Evolutionary conservation across 768 basidiomycete genomes (phyloP).

Genomic region (Naganishia onofrii): DNA sequence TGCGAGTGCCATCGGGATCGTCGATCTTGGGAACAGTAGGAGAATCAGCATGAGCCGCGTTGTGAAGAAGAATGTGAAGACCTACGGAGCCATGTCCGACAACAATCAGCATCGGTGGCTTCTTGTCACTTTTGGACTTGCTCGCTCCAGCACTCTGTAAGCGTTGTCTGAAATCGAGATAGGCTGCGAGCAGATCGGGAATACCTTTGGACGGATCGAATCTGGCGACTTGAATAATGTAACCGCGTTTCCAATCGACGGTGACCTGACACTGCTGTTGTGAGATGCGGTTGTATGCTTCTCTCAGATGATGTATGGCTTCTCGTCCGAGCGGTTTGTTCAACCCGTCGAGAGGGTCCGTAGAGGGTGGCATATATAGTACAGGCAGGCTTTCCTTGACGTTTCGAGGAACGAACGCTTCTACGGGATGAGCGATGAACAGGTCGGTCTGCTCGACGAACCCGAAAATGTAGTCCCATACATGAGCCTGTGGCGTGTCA

Average conservation of each 20-base stretch:
- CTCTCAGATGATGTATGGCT: conserved; percentile 43
- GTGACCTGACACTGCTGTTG: conserved; percentile 45
- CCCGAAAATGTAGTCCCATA: conserved; percentile 93
- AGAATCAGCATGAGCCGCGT: not conserved
- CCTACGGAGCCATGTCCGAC: conserved; percentile 65
- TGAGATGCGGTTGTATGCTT: conserved; percentile 46
- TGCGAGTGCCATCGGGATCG: conserved; percentile 72
- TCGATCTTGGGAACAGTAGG: conserved; percentile 63
- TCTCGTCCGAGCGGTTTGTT: conserved; percentile 71
- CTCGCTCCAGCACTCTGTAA: conserved; percentile 50
- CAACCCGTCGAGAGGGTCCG: conserved; percentile 72
- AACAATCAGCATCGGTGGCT: conserved; percentile 50
- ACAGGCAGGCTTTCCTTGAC: conserved; percentile 60
- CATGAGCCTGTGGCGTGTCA: conserved; percentile 81
- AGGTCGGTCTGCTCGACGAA: conserved; percentile 85
- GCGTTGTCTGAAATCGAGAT: conserved; percentile 72
- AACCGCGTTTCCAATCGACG: conserved; percentile 62
- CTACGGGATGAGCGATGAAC: conserved; percentile 89
- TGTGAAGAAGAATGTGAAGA: not conserved
- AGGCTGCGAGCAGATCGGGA: conserved; percentile 66
- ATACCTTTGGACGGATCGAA: conserved; percentile 88
- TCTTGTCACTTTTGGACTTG: conserved; percentile 15
- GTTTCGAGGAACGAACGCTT: conserved; percentile 85
- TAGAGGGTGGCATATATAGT: conserved; percentile 46
- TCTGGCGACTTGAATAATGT: conserved; percentile 86